These are phyloP conservation scores for Starmerella powellii DNA, from an alignment of 805 yeast genomes.

Conservation along the genomic window DNA sequence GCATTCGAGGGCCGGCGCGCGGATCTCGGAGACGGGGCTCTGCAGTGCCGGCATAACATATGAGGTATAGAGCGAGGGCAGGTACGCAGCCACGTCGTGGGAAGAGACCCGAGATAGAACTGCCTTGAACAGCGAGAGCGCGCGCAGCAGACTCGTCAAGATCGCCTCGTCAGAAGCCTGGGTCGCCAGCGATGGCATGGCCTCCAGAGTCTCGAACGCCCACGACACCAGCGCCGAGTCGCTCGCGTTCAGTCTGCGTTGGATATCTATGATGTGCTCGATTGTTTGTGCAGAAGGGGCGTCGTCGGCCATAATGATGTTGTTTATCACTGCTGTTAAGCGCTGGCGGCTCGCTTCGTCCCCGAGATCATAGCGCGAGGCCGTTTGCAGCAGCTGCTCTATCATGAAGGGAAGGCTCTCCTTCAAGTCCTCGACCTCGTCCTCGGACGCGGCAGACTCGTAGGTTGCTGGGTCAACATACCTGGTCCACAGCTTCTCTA, in stretches of 20 bases:
- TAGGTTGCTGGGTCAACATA: constrained; percentile 23
- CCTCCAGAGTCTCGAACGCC: constrained; percentile 16
- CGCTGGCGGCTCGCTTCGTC: constrained; percentile 85
- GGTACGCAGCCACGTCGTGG: constrained; percentile 55
- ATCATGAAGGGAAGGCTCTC: constrained; percentile 53
- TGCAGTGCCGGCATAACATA: constrained; percentile 69
- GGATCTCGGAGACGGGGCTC: constrained; percentile 41
- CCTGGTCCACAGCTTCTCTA: constrained; percentile 45
- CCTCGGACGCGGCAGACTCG: constrained; percentile 47
- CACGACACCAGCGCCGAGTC: constrained; percentile 17
- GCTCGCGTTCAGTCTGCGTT: constrained; percentile 35
- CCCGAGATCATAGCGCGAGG: constrained; percentile 65
- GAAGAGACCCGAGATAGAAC: constrained; percentile 56
- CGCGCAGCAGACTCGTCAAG: constrained; percentile 20
- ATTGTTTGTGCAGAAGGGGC: constrained; percentile 38
- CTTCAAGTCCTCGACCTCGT: constrained; percentile 32
- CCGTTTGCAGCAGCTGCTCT: constrained; percentile 56
- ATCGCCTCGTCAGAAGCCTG: constrained; percentile 6
- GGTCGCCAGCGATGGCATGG: constrained; percentile 14
- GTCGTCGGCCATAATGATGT: constrained; percentile 40
- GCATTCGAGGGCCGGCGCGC: constrained; percentile 58
- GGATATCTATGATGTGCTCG: constrained; percentile 44
- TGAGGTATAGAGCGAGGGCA: constrained; percentile 38
- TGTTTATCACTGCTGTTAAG: constrained; percentile 46
- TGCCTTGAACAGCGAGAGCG: constrained; percentile 50